A percentile compares a stretch with the other conserved stretches of the same genome.
Conservation (phyloP, 768 basidiomycete genomes). For the Calocera viscosa region DNA sequence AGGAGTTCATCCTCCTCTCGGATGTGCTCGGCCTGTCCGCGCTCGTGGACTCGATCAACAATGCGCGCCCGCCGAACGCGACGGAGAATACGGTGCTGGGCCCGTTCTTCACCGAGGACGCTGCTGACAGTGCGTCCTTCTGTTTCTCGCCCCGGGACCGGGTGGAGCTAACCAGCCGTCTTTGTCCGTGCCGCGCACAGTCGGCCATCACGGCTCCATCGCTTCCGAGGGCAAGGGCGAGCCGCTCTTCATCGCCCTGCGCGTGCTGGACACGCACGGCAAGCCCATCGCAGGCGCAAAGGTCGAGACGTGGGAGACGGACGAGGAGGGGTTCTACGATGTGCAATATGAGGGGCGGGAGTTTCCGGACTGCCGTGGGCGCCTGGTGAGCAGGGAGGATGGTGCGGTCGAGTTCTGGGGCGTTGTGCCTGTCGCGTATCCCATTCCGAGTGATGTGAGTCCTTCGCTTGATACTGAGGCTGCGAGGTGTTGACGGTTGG, state of each 20-base stretch:
- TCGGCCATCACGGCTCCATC: conserved; percentile 57
- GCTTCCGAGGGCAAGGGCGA: conserved; percentile 81
- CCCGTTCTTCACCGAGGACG: conserved; percentile 71
- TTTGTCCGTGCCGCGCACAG: conserved; percentile 36
- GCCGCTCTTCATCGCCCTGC: conserved; percentile 69
- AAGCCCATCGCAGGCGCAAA: conserved; percentile 49
- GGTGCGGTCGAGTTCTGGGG: conserved; percentile 61
- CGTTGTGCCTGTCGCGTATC: conserved; percentile 55
- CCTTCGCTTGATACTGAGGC: not conserved
- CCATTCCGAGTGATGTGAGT: conserved; percentile 58
- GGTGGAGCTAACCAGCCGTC: no score
- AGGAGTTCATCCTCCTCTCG: conserved; percentile 77
- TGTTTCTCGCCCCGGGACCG: no score
- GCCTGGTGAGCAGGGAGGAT: conserved; percentile 44
- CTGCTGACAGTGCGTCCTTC: conserved; percentile 45
- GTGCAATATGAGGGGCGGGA: conserved; percentile 44
- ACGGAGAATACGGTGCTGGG: conserved; percentile 71
- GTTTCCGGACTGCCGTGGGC: conserved; percentile 61
- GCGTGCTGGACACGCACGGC: conserved; percentile 49
- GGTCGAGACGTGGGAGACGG: conserved; percentile 80
- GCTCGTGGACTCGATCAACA: conserved; percentile 63
- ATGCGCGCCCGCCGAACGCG: conserved; percentile 45
- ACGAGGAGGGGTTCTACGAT: conserved; percentile 35
- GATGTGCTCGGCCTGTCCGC: conserved; percentile 67
- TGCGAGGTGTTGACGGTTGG: conserved; percentile 12